phyloP scores from a whole-genome alignment of 2,329 filamentous ascomycete species.

The Celoporthe dispersa region DNA sequence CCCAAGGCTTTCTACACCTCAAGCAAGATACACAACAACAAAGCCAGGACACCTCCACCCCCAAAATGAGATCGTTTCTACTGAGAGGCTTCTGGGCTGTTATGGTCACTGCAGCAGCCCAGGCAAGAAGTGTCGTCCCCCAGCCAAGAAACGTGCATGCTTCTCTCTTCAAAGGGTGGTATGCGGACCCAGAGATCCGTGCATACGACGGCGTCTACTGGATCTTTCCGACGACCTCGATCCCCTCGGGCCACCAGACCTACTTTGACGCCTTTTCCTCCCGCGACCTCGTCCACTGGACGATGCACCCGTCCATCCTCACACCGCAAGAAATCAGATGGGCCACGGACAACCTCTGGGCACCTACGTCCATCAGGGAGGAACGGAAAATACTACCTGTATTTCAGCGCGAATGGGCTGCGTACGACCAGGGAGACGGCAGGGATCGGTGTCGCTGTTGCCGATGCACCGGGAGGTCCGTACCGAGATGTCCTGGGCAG shows the following conservation, averaged over 20 bases:
- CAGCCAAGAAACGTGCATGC: background rate
- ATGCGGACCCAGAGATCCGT: slow-evolving; percentile 54
- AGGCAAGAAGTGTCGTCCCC: background rate
- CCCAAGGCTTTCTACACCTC: no score
- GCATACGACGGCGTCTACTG: slow-evolving; percentile 51
- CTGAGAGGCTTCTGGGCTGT: background rate
- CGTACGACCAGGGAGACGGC: slow-evolving; percentile 42
- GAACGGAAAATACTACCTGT: slow-evolving; percentile 52
- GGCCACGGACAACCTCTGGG: slow-evolving; percentile 52
- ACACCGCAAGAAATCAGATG: slow-evolving; percentile 45
- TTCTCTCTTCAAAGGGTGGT: slow-evolving; percentile 33
- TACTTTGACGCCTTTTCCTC: slow-evolving; percentile 57
- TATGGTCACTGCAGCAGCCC: background rate
- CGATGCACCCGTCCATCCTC: slow-evolving; percentile 49
- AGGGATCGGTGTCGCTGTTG: slow-evolving; percentile 47
- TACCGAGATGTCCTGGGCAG: slow-evolving; percentile 46
- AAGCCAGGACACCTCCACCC: background rate
- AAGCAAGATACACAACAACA: background rate
- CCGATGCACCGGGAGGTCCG: slow-evolving; percentile 40
- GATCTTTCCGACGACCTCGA: slow-evolving; percentile 53
- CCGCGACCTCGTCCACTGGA: slow-evolving; percentile 52
- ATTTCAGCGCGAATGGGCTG: slow-evolving; percentile 54
- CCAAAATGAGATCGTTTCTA: background rate
- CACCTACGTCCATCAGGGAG: slow-evolving; percentile 46
- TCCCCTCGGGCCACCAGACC: slow-evolving; percentile 49